Evolutionary conservation across 2,329 filamentous ascomycete genomes (phyloP).

Genomic region (Alternaria ventricosa): DNA sequence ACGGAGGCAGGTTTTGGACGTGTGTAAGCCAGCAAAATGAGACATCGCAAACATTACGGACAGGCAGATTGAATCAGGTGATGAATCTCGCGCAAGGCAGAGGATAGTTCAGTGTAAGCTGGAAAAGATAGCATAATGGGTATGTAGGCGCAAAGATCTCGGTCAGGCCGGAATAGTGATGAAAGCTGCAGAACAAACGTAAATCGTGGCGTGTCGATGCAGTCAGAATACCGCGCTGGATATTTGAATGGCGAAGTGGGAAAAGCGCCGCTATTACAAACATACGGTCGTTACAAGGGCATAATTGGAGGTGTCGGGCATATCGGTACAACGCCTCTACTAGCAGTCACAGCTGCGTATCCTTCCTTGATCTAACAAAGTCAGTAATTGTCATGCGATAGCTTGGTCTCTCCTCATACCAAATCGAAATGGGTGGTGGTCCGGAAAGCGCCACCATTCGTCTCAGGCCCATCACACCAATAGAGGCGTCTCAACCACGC

Average conservation of each 20-base stretch:
- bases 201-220: background rate
- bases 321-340: conserved; percentile 32
- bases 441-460: conserved; percentile 36
- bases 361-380: conserved; percentile 35
- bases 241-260: background rate
- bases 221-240: background rate
- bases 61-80: background rate
- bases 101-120: background rate
- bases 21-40: background rate
- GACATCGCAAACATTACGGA: background rate
- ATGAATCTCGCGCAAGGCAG: background rate
- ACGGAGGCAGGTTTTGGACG: background rate
- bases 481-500: conserved; percentile 82
- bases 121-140: background rate
- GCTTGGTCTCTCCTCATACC: conserved; percentile 17
- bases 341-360: conserved; percentile 32
- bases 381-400: conserved; percentile 1
- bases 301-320: conserved; percentile 30
- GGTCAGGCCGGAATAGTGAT: background rate
- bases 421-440: conserved; percentile 37
- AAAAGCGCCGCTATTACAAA: background rate
- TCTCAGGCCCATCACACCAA: conserved; percentile 65
- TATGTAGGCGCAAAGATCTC: background rate
- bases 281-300: conserved; percentile 11
- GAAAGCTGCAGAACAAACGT: background rate